Conservation (phyloP, 2,329 filamentous ascomycete genomes). For the Aspergillus ibericus region DNA sequence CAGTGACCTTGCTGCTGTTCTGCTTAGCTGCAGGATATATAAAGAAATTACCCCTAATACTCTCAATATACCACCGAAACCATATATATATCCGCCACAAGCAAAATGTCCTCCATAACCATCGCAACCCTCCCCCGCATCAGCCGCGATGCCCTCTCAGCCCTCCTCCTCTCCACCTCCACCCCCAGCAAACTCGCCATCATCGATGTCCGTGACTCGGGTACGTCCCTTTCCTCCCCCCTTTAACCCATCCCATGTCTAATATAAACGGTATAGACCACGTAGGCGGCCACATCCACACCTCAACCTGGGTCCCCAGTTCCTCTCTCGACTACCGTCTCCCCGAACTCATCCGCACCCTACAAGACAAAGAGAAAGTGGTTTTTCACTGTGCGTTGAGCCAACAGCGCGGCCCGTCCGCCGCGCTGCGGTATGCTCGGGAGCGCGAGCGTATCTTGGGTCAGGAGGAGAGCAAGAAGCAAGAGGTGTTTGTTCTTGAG, state of each 20-base stretch:
- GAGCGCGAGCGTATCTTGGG: slow-evolving; percentile 61
- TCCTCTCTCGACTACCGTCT: slow-evolving; percentile 71
- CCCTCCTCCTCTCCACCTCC: slow-evolving; percentile 58
- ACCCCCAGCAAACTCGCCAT: slow-evolving; percentile 61
- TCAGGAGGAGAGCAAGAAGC: slow-evolving; percentile 47
- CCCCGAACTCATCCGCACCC: slow-evolving; percentile 76
- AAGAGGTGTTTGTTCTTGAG: slow-evolving; percentile 79
- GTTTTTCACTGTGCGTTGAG: slow-evolving; percentile 93
- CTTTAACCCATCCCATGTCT: background rate
- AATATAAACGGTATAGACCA: slow-evolving; percentile 61
- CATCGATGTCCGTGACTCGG: slow-evolving; percentile 85
- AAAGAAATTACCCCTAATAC: no score
- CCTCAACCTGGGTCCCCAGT: slow-evolving; percentile 73
- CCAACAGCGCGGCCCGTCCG: slow-evolving; percentile 84
- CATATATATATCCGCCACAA: background rate
- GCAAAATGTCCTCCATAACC: slow-evolving; percentile 54
- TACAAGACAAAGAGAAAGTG: slow-evolving; percentile 76
- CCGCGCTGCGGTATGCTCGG: slow-evolving; percentile 70
- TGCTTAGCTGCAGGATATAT: background rate
- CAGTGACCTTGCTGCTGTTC: no score
- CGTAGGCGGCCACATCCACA: slow-evolving; percentile 84
- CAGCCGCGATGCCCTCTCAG: slow-evolving; percentile 66
- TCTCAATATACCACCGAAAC: no score
- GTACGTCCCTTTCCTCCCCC: slow-evolving; percentile 42
- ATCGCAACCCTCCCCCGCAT: slow-evolving; percentile 67